Base-by-base conservation (phyloP, 2,329 filamentous ascomycete species). In the Xylariomycetidae sp. region DNA sequence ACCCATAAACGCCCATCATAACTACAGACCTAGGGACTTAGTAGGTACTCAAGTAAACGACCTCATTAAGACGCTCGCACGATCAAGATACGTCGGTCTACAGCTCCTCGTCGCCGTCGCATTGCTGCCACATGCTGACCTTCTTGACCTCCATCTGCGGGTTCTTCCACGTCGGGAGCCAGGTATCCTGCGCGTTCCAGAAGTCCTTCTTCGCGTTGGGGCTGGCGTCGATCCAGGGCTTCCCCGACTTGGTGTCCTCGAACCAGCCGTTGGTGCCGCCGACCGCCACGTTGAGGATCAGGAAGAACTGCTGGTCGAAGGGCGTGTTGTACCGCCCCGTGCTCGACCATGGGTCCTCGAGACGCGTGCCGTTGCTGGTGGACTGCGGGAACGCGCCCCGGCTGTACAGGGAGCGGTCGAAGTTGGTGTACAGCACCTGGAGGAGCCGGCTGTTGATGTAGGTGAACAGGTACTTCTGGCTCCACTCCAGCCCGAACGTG, bases 231-330 rank as follows among this genome's bases (percentile, higher is more conserved):
- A 87, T 69, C 87, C 87, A 94, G 2, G 87, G 87, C 68, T 94
- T 94, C 19, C 70, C 73, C 26, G 70, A 70, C 46, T 72, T 65
- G 14, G 80, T 77, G 55, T 94, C 85, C 51, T 82, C 66, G 53
- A 92, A 94, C 85, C 85, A 94, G 23, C 86, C 86, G 46, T 88
- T 89, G 15, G 81, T 87, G 31, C 79, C 78, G 18, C 85, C 85
- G 6, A 89, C 84, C 9, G 79, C 84, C 4, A 89, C 67, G 51
- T 86, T 86, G 36, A 90, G 56, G 46, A 88, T 82, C 28, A 90
- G 71, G 49, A 85, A 88, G 51, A 89, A 89, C 12, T 74, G 62
- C 44, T 85, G 71, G 51, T 89, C 85, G 48, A 90, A 90, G 0
- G 85, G 85, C 0, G 84, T 79, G 40, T 80, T 74, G 23, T 70